Percentiles rank a stretch among this genome's conserved stretches.
phyloP scores from a whole-genome alignment of 179 eudicot genomes.

The Spergularia azorica region DNA sequence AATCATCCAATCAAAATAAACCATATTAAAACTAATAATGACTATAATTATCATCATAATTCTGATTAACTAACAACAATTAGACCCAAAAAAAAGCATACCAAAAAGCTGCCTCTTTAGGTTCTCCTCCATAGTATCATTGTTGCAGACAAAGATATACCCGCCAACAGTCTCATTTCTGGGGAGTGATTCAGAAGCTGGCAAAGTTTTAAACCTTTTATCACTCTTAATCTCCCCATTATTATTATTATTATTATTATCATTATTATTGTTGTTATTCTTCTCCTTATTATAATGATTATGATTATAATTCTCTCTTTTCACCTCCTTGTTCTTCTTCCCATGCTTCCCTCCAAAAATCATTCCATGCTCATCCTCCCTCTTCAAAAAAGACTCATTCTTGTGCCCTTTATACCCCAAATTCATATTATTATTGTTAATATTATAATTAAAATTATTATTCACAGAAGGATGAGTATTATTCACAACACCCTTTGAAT shows the following conservation, averaged over 20 bases:
- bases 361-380: slow-evolving; percentile 32
- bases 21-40: background rate
- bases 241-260: slow-evolving; percentile 31
- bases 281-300: slow-evolving; percentile 13
- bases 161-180: slow-evolving; percentile 90
- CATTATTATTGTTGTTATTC: slow-evolving; percentile 17
- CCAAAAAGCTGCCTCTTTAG: slow-evolving; percentile 91
- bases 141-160: slow-evolving; percentile 94
- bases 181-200: slow-evolving; percentile 82
- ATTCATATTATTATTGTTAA: slow-evolving; percentile 4
- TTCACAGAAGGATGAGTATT: slow-evolving; percentile 36
- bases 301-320: slow-evolving; percentile 34
- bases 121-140: slow-evolving; percentile 98
- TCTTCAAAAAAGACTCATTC: slow-evolving; percentile 38
- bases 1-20: background rate
- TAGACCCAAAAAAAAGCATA: slow-evolving; percentile 27
- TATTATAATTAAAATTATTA: slow-evolving; percentile 13
- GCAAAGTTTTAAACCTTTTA: slow-evolving; percentile 94
- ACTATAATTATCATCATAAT: background rate
- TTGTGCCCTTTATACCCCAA: slow-evolving; percentile 43
- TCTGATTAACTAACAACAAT: background rate
- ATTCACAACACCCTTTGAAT: slow-evolving; percentile 43
- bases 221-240: slow-evolving; percentile 47
- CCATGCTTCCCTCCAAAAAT: slow-evolving; percentile 35
- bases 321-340: slow-evolving; percentile 69